These are phyloP conservation scores for Penicillium sp. DNA, from an alignment of 2,329 filamentous ascomycete genomes.

Conservation along the genomic window DNA sequence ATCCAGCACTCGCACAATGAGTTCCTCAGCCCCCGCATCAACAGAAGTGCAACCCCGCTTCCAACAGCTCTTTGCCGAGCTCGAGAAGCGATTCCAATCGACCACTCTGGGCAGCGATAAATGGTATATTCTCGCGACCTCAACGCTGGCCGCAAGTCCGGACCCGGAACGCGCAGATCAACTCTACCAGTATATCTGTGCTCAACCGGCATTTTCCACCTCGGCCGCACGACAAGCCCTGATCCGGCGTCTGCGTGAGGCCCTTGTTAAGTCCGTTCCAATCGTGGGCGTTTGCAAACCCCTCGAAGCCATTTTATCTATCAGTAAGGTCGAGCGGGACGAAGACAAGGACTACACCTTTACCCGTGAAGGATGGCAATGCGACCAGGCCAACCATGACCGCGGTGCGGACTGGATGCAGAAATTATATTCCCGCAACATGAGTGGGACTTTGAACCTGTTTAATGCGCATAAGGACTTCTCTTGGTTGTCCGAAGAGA, in stretches of 20 bases:
- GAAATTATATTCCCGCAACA: constrained; percentile 61
- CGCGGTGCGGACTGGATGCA: constrained; percentile 61
- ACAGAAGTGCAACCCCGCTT: constrained; percentile 32
- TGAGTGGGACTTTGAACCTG: constrained; percentile 34
- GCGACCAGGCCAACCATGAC: constrained; percentile 58
- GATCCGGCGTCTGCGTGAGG: constrained; percentile 55
- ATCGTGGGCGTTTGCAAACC: constrained; percentile 67
- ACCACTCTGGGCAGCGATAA: constrained; percentile 31
- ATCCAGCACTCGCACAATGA: constrained; percentile 16
- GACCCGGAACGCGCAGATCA: constrained; percentile 57
- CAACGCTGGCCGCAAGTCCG: constrained; percentile 55
- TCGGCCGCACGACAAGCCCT: constrained; percentile 36
- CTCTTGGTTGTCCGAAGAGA: constrained; percentile 72
- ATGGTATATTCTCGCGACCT: constrained; percentile 43
- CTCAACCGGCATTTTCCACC: constrained; percentile 50
- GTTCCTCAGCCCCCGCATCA: constrained; percentile 15
- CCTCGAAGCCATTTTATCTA: constrained; percentile 63
- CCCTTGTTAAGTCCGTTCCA: constrained; percentile 61
- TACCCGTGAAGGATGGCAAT: constrained; percentile 63
- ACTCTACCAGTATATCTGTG: constrained; percentile 62
- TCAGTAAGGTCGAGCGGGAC: constrained; percentile 54
- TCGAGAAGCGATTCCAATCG: constrained; percentile 34
- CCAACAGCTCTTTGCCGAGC: constrained; percentile 32
- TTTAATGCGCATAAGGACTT: constrained; percentile 54
- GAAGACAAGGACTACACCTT: constrained; percentile 63